phyloP scores from a whole-genome alignment of 805 yeast genomes.

The Candida koratica region DNA sequence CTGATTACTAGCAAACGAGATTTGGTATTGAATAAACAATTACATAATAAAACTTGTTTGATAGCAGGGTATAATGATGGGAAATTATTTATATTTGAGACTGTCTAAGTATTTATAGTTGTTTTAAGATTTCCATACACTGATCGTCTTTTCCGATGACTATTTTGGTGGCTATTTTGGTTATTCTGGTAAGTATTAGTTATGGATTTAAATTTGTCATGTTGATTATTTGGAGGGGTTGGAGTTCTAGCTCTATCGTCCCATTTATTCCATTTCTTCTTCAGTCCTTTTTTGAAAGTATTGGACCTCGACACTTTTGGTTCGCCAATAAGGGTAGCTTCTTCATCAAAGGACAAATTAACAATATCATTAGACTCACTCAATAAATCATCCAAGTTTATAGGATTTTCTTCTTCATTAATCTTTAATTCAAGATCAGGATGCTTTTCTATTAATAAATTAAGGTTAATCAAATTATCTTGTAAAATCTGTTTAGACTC shows the following conservation, averaged over 20 bases:
- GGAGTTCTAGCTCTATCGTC: constrained; percentile 24
- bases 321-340: constrained; percentile 23
- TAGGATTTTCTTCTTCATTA: constrained; percentile 15
- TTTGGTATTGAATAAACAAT: constrained; percentile 1
- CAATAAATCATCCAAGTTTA: constrained; percentile 34
- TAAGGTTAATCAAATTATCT: constrained; percentile 46
- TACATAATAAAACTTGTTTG: constrained; percentile 6
- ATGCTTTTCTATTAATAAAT: constrained; percentile 31
- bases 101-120: constrained; percentile 1
- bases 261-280: constrained; percentile 31
- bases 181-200: constrained; percentile 8
- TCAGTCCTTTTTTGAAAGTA: constrained; percentile 18
- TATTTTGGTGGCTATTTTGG: constrained; percentile 1
- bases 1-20: not conserved
- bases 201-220: constrained; percentile 8
- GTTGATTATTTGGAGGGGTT: constrained; percentile 20
- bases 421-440: constrained; percentile 32
- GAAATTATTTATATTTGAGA: constrained; percentile 12
- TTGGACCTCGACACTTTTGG: constrained; percentile 15
- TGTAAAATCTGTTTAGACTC: constrained; percentile 43
- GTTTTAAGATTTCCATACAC: constrained; percentile 22
- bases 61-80: constrained; percentile 15
- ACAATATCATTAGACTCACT: constrained; percentile 31
- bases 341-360: constrained; percentile 33
- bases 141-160: constrained; percentile 28